These are phyloP conservation scores for Exidia glandulosa DNA, from an alignment of 768 basidiomycete genomes.

Conservation along the genomic window DNA sequence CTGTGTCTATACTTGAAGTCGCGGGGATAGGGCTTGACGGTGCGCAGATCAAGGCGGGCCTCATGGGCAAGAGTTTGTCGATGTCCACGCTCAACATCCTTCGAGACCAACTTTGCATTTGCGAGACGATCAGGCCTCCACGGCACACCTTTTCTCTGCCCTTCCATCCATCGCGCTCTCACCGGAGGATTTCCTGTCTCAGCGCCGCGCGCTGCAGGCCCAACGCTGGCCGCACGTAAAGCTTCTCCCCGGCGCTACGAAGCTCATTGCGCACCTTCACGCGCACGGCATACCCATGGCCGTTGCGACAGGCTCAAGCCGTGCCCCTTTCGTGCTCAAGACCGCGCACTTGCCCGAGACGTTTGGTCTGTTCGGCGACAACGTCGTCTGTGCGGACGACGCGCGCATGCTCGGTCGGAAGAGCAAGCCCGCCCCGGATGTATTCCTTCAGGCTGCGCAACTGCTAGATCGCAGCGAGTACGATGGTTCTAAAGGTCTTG, in stretches of 20 bases:
- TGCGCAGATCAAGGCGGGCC: conserved; percentile 57
- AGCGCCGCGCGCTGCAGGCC: conserved; percentile 50
- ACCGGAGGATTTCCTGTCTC: conserved; percentile 46
- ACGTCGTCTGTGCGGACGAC: conserved; percentile 67
- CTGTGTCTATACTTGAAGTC: background rate
- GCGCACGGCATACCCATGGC: conserved; percentile 63
- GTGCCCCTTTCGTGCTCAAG: conserved; percentile 58
- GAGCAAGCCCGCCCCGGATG: conserved; percentile 80
- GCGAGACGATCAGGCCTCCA: conserved; percentile 54
- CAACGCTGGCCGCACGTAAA: conserved; percentile 55
- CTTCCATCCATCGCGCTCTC: conserved; percentile 65
- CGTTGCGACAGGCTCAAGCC: conserved; percentile 65
- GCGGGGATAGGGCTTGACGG: background rate
- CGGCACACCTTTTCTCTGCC: conserved; percentile 59
- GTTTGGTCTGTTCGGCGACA: conserved; percentile 51
- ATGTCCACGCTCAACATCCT: background rate
- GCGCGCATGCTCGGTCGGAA: conserved; percentile 28
- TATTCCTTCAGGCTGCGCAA: conserved; percentile 65
- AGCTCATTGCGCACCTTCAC: conserved; percentile 59
- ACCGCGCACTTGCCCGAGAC: conserved; percentile 47
- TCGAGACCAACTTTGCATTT: background rate
- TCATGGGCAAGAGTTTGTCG: conserved; percentile 71
- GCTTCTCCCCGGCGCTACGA: conserved; percentile 62
- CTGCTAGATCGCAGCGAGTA: conserved; percentile 42
- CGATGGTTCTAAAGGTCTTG: conserved; percentile 53